phyloP scores from a whole-genome alignment of 2,329 filamentous ascomycete species.

The Monosporascus sp. region DNA sequence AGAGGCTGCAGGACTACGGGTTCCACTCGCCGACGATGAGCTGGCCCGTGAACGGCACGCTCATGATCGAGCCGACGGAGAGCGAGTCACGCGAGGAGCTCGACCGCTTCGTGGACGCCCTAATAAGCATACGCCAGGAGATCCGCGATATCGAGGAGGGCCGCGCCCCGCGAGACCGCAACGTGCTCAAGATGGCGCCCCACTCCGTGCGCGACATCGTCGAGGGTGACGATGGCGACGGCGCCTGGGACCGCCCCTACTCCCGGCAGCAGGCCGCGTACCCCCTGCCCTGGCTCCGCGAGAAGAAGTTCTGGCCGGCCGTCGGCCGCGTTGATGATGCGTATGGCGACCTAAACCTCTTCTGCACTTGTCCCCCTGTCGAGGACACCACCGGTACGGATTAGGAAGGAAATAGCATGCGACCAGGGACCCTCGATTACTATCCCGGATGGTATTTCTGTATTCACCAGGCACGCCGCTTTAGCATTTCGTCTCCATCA shows the following conservation, averaged over 20 bases:
- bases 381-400: slow-evolving; percentile 48
- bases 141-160: slow-evolving; percentile 81
- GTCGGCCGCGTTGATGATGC: slow-evolving; percentile 86
- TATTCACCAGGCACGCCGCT: no score
- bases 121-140: slow-evolving; percentile 80
- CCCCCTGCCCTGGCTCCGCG: slow-evolving; percentile 71
- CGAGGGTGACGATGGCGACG: slow-evolving; percentile 46
- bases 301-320: slow-evolving; percentile 97
- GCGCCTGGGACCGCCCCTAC: slow-evolving; percentile 78
- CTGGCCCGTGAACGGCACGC: slow-evolving; percentile 89
- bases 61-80: slow-evolving; percentile 98
- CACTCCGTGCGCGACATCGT: slow-evolving; percentile 81
- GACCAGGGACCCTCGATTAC: no score
- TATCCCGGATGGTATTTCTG: no score
- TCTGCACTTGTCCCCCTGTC: slow-evolving; percentile 89
- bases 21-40: slow-evolving; percentile 98
- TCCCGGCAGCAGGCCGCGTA: slow-evolving; percentile 79
- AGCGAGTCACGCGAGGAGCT: slow-evolving; percentile 88
- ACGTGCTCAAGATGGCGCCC: slow-evolving; percentile 84
- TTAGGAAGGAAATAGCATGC: background rate
- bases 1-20: slow-evolving; percentile 93
- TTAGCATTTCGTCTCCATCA: no score
- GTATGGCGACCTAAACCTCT: slow-evolving; percentile 86
- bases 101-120: slow-evolving; percentile 85
- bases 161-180: slow-evolving; percentile 65